phyloP scores from a whole-genome alignment of 1,284 basidiomycete genomes.

The Coniferiporia weirii region DNA sequence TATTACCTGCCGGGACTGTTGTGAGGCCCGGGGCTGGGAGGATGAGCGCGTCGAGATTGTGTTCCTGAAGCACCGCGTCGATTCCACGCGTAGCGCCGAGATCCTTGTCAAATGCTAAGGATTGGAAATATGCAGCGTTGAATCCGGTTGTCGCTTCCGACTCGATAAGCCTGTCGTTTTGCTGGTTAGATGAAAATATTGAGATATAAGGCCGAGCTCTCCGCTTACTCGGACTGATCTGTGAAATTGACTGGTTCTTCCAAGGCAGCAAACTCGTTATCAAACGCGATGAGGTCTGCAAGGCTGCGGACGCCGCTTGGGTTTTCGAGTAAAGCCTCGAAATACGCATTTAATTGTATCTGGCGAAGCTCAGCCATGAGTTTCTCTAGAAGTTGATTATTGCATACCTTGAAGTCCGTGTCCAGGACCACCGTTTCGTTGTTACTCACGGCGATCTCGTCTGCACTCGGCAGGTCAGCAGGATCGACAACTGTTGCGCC shows the following conservation, averaged over 20 bases:
- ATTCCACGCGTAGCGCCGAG: slow-evolving; percentile 52
- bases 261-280: slow-evolving; percentile 41
- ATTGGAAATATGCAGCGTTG: slow-evolving; percentile 42
- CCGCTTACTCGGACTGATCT: slow-evolving; percentile 39
- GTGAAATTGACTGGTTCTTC: slow-evolving; percentile 47
- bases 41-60: slow-evolving; percentile 53
- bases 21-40: slow-evolving; percentile 48
- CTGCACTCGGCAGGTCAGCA: slow-evolving; percentile 52
- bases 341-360: slow-evolving; percentile 49
- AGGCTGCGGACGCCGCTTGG: slow-evolving; percentile 50
- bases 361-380: slow-evolving; percentile 22
- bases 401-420: slow-evolving; percentile 50
- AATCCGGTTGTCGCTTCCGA: slow-evolving; percentile 44
- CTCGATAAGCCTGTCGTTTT: slow-evolving; percentile 36
- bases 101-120: slow-evolving; percentile 46
- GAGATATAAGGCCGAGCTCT: not conserved
- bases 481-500: slow-evolving; percentile 61
- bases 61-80: slow-evolving; percentile 45
- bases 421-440: slow-evolving; percentile 51
- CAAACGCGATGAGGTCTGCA: slow-evolving; percentile 52
- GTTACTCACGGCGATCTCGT: slow-evolving; percentile 43
- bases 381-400: not conserved
- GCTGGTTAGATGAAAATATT: slow-evolving; percentile 10
- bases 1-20: slow-evolving; percentile 36
- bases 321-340: slow-evolving; percentile 37